Conservation (phyloP, 805 yeast species). For the Pichia exigua region DNA sequence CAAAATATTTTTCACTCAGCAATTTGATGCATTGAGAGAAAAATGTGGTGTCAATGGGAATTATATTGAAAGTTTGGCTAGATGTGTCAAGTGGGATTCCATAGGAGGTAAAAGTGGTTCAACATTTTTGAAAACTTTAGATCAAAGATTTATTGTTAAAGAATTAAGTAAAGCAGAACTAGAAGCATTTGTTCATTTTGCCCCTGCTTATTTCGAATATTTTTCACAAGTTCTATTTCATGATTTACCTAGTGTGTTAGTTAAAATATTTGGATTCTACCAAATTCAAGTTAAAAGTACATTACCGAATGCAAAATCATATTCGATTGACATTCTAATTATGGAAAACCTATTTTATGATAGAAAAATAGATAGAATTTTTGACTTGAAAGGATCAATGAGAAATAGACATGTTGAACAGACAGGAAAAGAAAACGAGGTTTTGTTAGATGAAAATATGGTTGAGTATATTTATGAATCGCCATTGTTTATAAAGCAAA, state of each 20-base stretch:
- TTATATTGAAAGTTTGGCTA: constrained; percentile 80
- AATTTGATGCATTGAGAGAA: constrained; percentile 86
- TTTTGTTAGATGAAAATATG: constrained; percentile 92
- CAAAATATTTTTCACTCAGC: constrained; percentile 91
- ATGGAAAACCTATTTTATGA: constrained; percentile 94
- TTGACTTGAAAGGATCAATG: constrained; percentile 97
- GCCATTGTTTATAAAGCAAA: constrained; percentile 89
- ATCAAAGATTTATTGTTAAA: constrained; percentile 82
- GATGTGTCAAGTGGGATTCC: constrained; percentile 95
- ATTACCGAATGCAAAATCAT: constrained; percentile 55
- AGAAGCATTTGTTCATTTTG: constrained; percentile 90
- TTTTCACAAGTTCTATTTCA: constrained; percentile 93
- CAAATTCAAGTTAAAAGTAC: constrained; percentile 85
- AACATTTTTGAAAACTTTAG: constrained; percentile 84
- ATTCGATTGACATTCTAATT: constrained; percentile 83
- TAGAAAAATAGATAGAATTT: constrained; percentile 71
- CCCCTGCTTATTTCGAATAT: constrained; percentile 93
- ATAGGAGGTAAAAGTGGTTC: constrained; percentile 97
- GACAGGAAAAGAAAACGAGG: constrained; percentile 94
- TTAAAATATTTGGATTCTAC: constrained; percentile 91
- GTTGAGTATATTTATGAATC: constrained; percentile 95
- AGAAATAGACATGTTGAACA: constrained; percentile 93
- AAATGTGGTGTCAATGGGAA: constrained; percentile 71
- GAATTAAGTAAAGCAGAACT: constrained; percentile 82
- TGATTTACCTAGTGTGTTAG: constrained; percentile 88